phyloP scores from a whole-genome alignment of 2,329 filamentous ascomycete species.

The Neodidymelliopsis sp. region DNA sequence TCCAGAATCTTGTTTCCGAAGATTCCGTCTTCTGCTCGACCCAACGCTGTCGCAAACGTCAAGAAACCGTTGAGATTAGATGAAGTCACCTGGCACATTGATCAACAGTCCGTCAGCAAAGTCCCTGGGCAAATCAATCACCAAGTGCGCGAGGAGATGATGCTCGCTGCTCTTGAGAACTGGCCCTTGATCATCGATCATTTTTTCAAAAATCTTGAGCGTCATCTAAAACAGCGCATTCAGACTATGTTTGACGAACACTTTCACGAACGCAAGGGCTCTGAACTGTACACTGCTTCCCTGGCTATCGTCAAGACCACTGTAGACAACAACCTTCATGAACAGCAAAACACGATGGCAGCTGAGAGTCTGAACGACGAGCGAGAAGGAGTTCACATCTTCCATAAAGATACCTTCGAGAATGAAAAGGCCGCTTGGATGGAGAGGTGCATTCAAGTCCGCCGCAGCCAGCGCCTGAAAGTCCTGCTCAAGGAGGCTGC shows the following conservation, averaged over 20 bases:
- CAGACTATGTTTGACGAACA: constrained; percentile 33
- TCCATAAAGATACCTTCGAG: constrained; percentile 31
- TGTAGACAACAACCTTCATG: constrained; percentile 33
- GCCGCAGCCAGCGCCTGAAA: constrained; percentile 35
- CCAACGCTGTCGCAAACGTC: constrained; percentile 4
- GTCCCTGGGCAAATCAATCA: constrained; percentile 48
- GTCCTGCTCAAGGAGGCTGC: constrained; percentile 34
- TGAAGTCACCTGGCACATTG: constrained; percentile 35
- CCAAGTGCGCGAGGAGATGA: constrained; percentile 43
- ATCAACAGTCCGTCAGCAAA: constrained; percentile 33
- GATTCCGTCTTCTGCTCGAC: background rate
- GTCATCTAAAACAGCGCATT: constrained; percentile 22
- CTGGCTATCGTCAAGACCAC: constrained; percentile 35
- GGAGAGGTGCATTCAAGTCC: constrained; percentile 30
- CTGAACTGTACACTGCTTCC: constrained; percentile 37
- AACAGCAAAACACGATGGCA: constrained; percentile 34
- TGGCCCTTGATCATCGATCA: constrained; percentile 39
- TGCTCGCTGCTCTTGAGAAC: constrained; percentile 31
- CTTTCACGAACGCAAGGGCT: constrained; percentile 40
- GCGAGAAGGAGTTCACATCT: constrained; percentile 46
- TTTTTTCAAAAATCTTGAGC: constrained; percentile 37
- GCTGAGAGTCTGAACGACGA: constrained; percentile 43
- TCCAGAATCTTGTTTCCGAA: background rate
- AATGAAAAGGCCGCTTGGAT: constrained; percentile 26
- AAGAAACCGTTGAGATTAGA: constrained; percentile 39